These are phyloP conservation scores for Pythium rishiriense DNA, from an alignment of 352 stramenopile genomes.

Conservation along the genomic window DNA sequence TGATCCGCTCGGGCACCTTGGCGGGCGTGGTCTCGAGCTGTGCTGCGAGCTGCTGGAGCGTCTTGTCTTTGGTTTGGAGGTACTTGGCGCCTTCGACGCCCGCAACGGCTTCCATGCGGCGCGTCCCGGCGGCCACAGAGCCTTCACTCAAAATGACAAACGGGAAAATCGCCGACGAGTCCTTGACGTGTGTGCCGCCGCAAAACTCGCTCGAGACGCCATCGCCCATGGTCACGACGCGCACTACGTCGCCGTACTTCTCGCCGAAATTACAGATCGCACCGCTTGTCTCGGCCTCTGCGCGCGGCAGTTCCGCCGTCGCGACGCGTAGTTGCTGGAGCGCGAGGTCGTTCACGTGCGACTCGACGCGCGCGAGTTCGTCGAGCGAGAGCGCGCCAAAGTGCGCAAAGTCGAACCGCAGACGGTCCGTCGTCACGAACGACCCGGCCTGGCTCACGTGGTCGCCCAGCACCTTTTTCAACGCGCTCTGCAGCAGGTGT, in stretches of 20 bases:
- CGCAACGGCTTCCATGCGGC: slow-evolving; percentile 67
- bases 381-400: slow-evolving; percentile 68
- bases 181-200: slow-evolving; percentile 68
- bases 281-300: slow-evolving; percentile 56
- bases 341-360: slow-evolving; percentile 59
- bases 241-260: slow-evolving; percentile 80
- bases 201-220: slow-evolving; percentile 70
- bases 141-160: slow-evolving; percentile 78
- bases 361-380: slow-evolving; percentile 57
- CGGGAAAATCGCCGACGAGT: slow-evolving; percentile 52
- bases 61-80: slow-evolving; percentile 60
- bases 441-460: slow-evolving; percentile 78
- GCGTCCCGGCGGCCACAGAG: slow-evolving; percentile 76
- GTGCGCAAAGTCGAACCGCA: slow-evolving; percentile 85
- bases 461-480: slow-evolving; percentile 66
- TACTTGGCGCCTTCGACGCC: slow-evolving; percentile 50
- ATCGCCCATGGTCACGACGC: slow-evolving; percentile 64
- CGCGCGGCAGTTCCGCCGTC: slow-evolving; percentile 44
- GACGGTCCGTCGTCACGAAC: slow-evolving; percentile 51
- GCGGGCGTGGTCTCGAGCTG: slow-evolving; percentile 62
- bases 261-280: slow-evolving; percentile 83
- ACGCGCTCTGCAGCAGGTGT: slow-evolving; percentile 69
- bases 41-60: slow-evolving; percentile 44
- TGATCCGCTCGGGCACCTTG: slow-evolving; percentile 63
- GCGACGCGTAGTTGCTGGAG: slow-evolving; percentile 37